Evolutionary conservation across 306 rosid species (phyloP), one percentile per base, ranked within the genome.

Genomic region (Medicago ruthenica): DNA sequence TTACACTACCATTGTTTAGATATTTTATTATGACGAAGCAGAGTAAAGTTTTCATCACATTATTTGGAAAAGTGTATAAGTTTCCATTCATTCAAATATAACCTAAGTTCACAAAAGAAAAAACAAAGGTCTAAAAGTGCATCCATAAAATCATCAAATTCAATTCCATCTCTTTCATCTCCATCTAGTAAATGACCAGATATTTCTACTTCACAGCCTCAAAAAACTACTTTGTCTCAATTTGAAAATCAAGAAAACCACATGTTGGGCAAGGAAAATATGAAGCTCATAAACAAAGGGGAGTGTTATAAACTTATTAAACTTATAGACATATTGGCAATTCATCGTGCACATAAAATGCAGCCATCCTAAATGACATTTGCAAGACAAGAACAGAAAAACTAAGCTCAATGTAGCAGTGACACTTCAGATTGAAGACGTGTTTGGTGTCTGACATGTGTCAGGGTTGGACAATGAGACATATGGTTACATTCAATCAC

Each of bases 61-160:
- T 27, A 4, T 27, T 27, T 27, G 34, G 22, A 21, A 21, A 21
- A n/a, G n/a, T n/a, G 22, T 57, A 20, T 57, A 34, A 57, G 15
- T 39, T 8, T 16, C 15, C 12, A 62, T 62, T 22, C n/a, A 16
- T 8, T n/a, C 14, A 40, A 36, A 34, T 2, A 63, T 34, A 44
- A 16, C 69, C 47, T 59, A 22, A 22, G 34, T 73, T 57, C 65
- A 1, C 16, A n/a, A n/a, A 22, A 60, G 15, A 77, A 60, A 60
- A 18, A 44, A 64, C 63, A 24, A 44, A 21, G 15, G 11, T 48
- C 70, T 50, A 60, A 20, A 27, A 61, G 48, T 22, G 65, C 31
- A 70, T 61, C 55, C 37, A 36, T 3, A 78, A 7, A 70, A 78
- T 39, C 17, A 51, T 58, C 41, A 77, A 67, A 62, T 39, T 79